Conservation (phyloP, 257 asterid genomes). For the Nicotiana tabacum region DNA sequence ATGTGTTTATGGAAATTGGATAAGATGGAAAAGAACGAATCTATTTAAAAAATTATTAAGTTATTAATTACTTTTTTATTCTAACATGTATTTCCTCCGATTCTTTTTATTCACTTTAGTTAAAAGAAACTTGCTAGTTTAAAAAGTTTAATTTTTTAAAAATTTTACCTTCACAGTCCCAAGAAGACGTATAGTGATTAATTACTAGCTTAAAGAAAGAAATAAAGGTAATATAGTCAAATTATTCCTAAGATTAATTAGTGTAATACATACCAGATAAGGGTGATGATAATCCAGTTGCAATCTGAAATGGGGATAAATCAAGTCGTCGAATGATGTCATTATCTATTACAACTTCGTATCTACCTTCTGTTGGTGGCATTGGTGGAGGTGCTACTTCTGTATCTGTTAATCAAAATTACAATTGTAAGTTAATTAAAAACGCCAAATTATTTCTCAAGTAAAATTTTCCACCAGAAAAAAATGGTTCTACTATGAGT, state of each 20-base stretch:
- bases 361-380: constrained; percentile 68
- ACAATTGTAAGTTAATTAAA: background rate
- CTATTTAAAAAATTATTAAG: too few species aligned
- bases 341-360: constrained; percentile 65
- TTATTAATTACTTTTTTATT: too few species aligned
- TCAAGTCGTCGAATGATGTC: constrained; percentile 47
- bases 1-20: background rate
- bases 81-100: background rate
- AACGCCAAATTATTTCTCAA: too few species aligned
- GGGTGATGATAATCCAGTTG: constrained; percentile 49
- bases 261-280: constrained; percentile 29
- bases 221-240: too few species aligned
- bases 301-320: constrained; percentile 46
- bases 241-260: too few species aligned
- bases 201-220: too few species aligned
- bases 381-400: constrained; percentile 53
- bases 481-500: background rate
- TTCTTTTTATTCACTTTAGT: too few species aligned
- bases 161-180: too few species aligned
- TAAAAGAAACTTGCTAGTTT: too few species aligned
- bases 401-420: constrained; percentile 20
- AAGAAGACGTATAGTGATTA: too few species aligned
- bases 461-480: background rate
- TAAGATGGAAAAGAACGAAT: background rate
- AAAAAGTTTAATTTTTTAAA: too few species aligned